phyloP scores from a whole-genome alignment of 345 rosid species.

The Lepidium africanum region DNA sequence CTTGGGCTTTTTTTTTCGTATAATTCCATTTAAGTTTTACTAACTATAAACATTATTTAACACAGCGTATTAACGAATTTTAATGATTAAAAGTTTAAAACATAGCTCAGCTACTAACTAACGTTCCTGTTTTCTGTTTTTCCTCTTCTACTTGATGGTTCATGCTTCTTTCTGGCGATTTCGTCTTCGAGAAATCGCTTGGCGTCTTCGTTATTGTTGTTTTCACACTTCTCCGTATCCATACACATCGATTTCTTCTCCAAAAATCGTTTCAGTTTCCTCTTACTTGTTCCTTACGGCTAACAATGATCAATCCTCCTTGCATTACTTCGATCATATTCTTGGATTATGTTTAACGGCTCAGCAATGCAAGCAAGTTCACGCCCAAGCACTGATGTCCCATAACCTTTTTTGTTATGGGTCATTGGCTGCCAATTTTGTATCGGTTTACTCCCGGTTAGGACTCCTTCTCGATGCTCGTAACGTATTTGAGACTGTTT shows the following conservation, averaged over 20 bases:
- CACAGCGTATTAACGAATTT: not conserved
- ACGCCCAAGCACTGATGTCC: slow-evolving; percentile 32
- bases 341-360: slow-evolving; percentile 34
- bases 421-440: slow-evolving; percentile 49
- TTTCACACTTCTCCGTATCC: slow-evolving; percentile 8
- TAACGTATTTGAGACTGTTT: slow-evolving; percentile 38
- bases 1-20: no score
- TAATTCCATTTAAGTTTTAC: no score
- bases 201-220: not conserved
- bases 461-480: slow-evolving; percentile 38
- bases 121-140: not conserved
- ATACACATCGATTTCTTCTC: not conserved
- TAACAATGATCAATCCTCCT: slow-evolving; percentile 13
- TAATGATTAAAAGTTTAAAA: not conserved
- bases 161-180: slow-evolving; percentile 18
- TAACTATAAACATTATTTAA: not conserved
- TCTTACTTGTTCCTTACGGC: slow-evolving; percentile 7
- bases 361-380: slow-evolving; percentile 37
- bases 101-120: not conserved
- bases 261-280: not conserved
- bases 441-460: slow-evolving; percentile 42
- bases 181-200: slow-evolving; percentile 13
- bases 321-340: slow-evolving; percentile 30
- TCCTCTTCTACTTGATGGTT: slow-evolving; percentile 5
- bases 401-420: slow-evolving; percentile 28